Evolutionary conservation across 2,329 filamentous ascomycete genomes (phyloP).

Genomic region (Botryosphaeria dothidea): DNA sequence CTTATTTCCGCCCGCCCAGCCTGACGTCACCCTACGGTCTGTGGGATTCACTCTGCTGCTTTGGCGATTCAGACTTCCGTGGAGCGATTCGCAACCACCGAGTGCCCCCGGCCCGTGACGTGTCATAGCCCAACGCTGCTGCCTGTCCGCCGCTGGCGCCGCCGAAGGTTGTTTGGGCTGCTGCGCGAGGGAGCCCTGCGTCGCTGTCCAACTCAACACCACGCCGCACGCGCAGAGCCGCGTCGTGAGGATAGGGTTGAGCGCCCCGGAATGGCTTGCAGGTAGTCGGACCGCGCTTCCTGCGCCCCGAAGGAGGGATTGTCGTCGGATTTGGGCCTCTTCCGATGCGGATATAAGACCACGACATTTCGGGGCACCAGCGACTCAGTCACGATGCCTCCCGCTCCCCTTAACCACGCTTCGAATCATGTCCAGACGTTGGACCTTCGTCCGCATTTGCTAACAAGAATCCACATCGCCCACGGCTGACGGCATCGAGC

Average conservation of each 20-base stretch:
- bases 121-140: not conserved
- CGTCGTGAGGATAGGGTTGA: not conserved
- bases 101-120: not conserved
- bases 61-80: not conserved
- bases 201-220: not conserved
- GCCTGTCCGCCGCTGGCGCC: not conserved
- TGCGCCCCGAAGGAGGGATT: not conserved
- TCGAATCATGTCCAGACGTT: constrained; percentile 15
- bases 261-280: not conserved
- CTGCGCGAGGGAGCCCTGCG: not conserved
- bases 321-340: constrained; percentile 8
- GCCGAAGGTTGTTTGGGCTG: not conserved
- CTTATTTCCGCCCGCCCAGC: constrained; percentile 1
- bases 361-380: not conserved
- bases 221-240: not conserved
- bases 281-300: not conserved
- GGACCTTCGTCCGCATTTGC: not conserved
- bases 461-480: not conserved
- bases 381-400: constrained; percentile 14
- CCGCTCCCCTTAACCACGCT: constrained; percentile 10
- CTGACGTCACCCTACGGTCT: not conserved
- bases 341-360: constrained; percentile 13
- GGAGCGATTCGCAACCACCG: not conserved
- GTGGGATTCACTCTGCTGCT: not conserved
- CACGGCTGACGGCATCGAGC: not conserved